These are phyloP conservation scores for Flaveria sonorensis DNA, from an alignment of 129 eudicot species.

Conservation along the genomic window DNA sequence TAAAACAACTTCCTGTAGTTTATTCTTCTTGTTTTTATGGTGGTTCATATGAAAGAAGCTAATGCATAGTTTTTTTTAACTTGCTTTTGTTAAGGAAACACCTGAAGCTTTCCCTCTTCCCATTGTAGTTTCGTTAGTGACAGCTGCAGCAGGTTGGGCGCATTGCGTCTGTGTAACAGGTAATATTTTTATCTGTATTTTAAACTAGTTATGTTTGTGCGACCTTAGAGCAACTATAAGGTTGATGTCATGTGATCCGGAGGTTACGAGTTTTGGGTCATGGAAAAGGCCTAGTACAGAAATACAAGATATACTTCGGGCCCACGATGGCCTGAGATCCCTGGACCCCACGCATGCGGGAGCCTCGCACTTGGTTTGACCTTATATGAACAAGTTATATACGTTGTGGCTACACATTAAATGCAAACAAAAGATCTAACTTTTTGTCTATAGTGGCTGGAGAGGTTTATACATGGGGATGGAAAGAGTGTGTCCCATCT, in stretches of 20 bases:
- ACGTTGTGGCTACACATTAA: too few relatives aligned
- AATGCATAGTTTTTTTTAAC: too few relatives aligned
- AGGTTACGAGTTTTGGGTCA: too few relatives aligned
- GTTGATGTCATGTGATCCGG: neutral
- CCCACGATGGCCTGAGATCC: too few relatives aligned
- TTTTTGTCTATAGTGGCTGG: constrained; percentile 50
- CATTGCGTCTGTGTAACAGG: constrained; percentile 95
- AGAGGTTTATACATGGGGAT: constrained; percentile 97
- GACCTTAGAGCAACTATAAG: too few relatives aligned
- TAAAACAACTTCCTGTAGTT: neutral
- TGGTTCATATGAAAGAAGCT: neutral
- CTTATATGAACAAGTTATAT: too few relatives aligned
- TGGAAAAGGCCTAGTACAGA: too few relatives aligned
- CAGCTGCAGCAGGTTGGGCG: constrained; percentile 99
- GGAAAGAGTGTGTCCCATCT: constrained; percentile 97
- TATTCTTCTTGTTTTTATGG: constrained; percentile 9
- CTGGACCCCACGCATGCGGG: too few relatives aligned
- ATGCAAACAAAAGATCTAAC: too few relatives aligned
- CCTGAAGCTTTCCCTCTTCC: constrained; percentile 98
- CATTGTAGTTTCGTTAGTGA: constrained; percentile 57
- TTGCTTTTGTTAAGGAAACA: constrained; percentile 64
- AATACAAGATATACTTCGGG: too few relatives aligned
- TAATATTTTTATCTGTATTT: constrained; percentile 16
- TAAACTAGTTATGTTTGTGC: neutral
- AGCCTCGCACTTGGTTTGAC: too few relatives aligned